Percentiles rank a stretch among this genome's conserved stretches.
phyloP scores from a whole-genome alignment of 495 filamentous ascomycete species.

The Podospora pseudopauciseta region DNA sequence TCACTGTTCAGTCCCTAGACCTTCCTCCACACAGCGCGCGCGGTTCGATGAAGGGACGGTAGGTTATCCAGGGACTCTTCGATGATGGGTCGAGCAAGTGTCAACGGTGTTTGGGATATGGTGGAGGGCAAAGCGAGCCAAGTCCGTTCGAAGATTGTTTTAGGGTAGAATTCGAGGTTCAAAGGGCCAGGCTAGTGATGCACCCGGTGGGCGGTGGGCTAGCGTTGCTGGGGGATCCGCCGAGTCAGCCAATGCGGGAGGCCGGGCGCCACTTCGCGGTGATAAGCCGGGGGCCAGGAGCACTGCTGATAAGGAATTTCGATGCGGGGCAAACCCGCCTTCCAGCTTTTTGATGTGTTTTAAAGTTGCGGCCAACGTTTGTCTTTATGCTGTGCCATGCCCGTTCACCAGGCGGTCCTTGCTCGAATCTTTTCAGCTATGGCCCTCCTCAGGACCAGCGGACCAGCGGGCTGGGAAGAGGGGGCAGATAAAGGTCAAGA shows the following conservation, averaged over 20 bases:
- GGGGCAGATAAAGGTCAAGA: background rate
- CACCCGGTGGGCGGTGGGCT: background rate
- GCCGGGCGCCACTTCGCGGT: background rate
- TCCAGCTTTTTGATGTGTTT: background rate
- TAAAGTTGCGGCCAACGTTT: background rate
- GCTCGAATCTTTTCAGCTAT: background rate
- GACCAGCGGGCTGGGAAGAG: background rate
- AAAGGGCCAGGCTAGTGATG: background rate
- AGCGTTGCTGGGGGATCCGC: background rate
- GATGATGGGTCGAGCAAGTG: background rate
- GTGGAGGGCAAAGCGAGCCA: background rate
- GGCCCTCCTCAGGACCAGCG: background rate
- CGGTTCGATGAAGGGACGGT: background rate
- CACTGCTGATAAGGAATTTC: background rate
- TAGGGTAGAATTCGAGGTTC: background rate
- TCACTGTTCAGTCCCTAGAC: background rate
- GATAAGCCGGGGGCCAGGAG: background rate
- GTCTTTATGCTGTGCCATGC: background rate
- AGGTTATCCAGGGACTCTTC: background rate
- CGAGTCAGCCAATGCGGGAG: slow-evolving; percentile 1
- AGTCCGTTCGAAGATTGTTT: background rate
- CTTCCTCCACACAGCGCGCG: slow-evolving; percentile 1
- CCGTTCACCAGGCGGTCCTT: background rate
- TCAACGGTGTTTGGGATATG: background rate
- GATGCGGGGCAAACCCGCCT: background rate